Evolutionary conservation across 2,329 filamentous ascomycete genomes (phyloP), one percentile per base, ranked within the genome.

Genomic region (Penicillium sp.): DNA sequence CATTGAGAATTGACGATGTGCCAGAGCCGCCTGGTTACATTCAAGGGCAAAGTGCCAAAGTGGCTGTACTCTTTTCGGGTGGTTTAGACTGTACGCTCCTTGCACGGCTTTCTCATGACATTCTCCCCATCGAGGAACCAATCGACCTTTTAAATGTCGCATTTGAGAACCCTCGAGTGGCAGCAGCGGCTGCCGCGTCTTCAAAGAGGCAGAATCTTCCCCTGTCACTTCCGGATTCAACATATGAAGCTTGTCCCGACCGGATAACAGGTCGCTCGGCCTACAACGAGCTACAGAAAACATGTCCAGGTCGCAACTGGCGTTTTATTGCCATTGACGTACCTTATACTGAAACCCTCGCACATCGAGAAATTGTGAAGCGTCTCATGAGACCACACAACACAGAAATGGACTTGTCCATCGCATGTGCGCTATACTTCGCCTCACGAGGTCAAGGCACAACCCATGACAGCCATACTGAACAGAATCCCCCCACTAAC

Each of bases 331-430:
- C 77, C 31, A 77, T 97, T 55, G 89, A 99, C 68, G 80, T 99
- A 27, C 90, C 93, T 0, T 97, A 93, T 70, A 70, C 80, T 6
- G 90, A 96, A 65, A 90, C 88, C 0, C 70, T 87, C 44, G 80
- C 82, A 2, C 90, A 96, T 66, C 86, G 90, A 59, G 68, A 82
- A 3, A 82, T 82, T 26, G 84, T 99, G 21, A 83, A 93, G 37
- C 82, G 85, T 2, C 80, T 99, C 19, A 97, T 99, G 72, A 82
- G 89, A 64, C 95, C 95, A 0, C 95, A 99, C 74, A 93, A 96
- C 64, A 99, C 95, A 0, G 95, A 99, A 75, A 99, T 99, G 95
- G 95, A 99, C 68, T 81, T 99, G 1, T 99, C 95, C 3, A 99
- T 99, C 66, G 90, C 90, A 0, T 89, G 85, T 65, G 95, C 95